Evolutionary conservation across 306 rosid species (phyloP), one percentile per base, ranked within the genome.

Genomic region (Macrotyloma uniflorum): DNA sequence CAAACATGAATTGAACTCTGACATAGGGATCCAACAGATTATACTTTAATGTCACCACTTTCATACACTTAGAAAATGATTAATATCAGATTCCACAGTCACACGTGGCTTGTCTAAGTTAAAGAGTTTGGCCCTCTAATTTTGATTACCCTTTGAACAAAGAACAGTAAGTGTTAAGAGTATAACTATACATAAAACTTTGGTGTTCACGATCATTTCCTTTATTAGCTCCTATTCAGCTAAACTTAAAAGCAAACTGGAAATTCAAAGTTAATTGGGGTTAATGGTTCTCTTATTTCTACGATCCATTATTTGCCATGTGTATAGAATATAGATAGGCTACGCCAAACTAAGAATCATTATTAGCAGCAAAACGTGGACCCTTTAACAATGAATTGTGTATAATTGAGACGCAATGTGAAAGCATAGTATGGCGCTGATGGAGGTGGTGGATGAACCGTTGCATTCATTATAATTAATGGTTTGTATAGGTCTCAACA

Each of bases 1-100:
- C 22, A 28, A 38, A 38, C 50, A 45, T 30, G 28, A 23, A 51
- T 82, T 50, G 68, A 70, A 62, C 70, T 63, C 63, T 82, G 85
- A 82, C 78, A 70, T 76, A 45, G 43, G 22, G 45, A 45, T 55
- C 84, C 65, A 55, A n/a, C 36, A 6, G 16, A 26, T 15, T 42
- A 54, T 74, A 23, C 47, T 73, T 51, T 14, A 23, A 20, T 72
- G 36, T 46, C 47, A 26, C n/a, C 8, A 1, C 68, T 63, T 63
- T 35, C 30, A 5, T 35, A 14, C 69, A 33, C 69, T 33, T 18
- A 63, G 7, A 24, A 65, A 14, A 65, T 32, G 69, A 80, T 53
- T 73, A 54, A 46, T 18, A 80, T 43, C 22, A 45, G 35, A 26
- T 53, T 80, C 53, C 53, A 43, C 79, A 54, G 35, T 5, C 69